Evolutionary conservation across 257 asterid genomes (phyloP), one percentile per base, ranked within the genome.

Genomic region (Solanum appendiculatum): DNA sequence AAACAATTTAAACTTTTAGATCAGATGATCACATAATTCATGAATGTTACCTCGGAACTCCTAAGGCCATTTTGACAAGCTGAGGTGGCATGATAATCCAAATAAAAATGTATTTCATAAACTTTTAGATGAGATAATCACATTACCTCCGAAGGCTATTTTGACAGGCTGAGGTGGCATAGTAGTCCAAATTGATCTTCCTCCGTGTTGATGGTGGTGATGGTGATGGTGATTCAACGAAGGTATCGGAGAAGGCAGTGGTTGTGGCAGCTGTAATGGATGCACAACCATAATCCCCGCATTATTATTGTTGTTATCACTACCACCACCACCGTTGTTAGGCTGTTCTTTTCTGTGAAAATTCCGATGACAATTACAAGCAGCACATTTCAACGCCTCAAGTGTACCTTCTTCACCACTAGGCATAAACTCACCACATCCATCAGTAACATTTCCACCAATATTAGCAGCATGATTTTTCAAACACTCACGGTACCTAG

Each of bases 361-460:
- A 88, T 94, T 96, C 46, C 98, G 95, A 92, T 96, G 98, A 84
- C 99, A 96, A 81, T 40, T 54, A 91, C 99, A 97, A 87, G 98
- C 99, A 54, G 99, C 99, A 89, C 98, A 97, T 21, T 91, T 97
- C 15, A 97, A 91, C 18, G 98, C 96, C 23, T 95, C 98, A 0
- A 96, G 92, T 8, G 98, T 95, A 0, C 98, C 99, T 4, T 95
- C 96, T 11, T 90, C 96, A 9, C 99, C 99, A 87, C 92, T 86
- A 4, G 98, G 99, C 99, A 96, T 96, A 89, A 96, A 96, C 75
- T 96, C 99, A 7, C 99, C 98, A 92, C 99, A 97, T 12, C 99
- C 99, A 77, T 97, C 99, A 31, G 96, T 95, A 83, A 95, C 98
- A 87, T 89, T 92, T n/a, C 98, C 98, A 60, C 99, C 99, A 44